A percentile compares a stretch with the other conserved stretches of the same genome.
Evolutionary conservation across 441 rosid species (phyloP).

Genomic region (Gossypium schwendimanii): DNA sequence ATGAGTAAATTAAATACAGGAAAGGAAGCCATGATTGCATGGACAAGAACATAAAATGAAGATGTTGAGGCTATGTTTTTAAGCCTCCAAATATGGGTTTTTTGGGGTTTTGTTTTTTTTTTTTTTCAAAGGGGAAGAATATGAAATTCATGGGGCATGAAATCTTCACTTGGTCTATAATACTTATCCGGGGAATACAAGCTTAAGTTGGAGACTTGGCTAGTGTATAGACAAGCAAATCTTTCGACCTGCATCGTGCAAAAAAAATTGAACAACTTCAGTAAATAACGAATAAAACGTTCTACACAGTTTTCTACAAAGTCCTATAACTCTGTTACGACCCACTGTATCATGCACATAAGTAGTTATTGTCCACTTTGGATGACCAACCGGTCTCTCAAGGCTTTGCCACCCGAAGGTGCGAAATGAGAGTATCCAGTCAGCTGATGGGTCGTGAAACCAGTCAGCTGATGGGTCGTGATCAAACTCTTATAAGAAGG

Average conservation of each 20-base stretch:
- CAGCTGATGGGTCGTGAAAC: too few relatives aligned
- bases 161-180: constrained; percentile 91
- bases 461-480: too few relatives aligned
- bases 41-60: background rate
- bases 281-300: too few relatives aligned
- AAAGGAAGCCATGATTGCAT: background rate
- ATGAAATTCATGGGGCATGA: constrained; percentile 90
- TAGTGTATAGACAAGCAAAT: constrained; percentile 93
- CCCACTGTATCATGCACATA: too few relatives aligned
- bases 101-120: background rate
- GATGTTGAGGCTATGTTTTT: background rate
- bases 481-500: too few relatives aligned
- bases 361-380: too few relatives aligned
- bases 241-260: constrained; percentile 74
- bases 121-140: constrained; percentile 48
- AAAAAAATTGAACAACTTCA: background rate
- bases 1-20: background rate
- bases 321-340: too few relatives aligned
- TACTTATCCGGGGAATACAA: constrained; percentile 92
- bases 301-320: background rate
- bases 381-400: too few relatives aligned
- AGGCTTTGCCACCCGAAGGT: too few relatives aligned
- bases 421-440: too few relatives aligned
- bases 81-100: background rate
- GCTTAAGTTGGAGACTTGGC: constrained; percentile 86